phyloP scores from a whole-genome alignment of 1,284 basidiomycete species.

The Somion occarium region DNA sequence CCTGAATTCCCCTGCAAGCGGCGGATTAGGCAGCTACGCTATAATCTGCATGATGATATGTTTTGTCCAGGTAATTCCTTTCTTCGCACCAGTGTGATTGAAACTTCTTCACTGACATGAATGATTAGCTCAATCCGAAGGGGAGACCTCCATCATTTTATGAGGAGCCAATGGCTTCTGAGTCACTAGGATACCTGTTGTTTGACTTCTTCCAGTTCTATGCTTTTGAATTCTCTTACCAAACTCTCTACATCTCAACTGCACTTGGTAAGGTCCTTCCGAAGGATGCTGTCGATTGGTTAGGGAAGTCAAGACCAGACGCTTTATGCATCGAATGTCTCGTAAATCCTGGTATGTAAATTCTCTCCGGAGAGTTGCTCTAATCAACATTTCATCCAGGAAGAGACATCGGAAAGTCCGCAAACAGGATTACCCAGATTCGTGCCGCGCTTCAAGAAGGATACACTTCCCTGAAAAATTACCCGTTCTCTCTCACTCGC shows the following conservation, averaged over 20 bases:
- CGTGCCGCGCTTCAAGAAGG: conserved; percentile 33
- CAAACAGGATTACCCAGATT: conserved; percentile 30
- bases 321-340: conserved; percentile 40
- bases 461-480: conserved; percentile 16
- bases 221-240: conserved; percentile 38
- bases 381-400: conserved; percentile 16
- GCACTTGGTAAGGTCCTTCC: conserved; percentile 29
- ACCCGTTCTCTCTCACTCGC: conserved; percentile 12
- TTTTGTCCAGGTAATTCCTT: conserved; percentile 61
- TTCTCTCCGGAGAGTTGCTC: conserved; percentile 1
- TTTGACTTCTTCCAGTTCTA: conserved; percentile 44
- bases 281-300: conserved; percentile 35
- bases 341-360: conserved; percentile 30
- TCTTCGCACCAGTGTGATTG: not conserved
- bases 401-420: conserved; percentile 36
- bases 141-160: conserved; percentile 30
- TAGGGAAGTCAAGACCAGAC: conserved; percentile 19
- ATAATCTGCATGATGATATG: conserved; percentile 69
- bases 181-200: conserved; percentile 41
- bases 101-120: not conserved
- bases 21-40: conserved; percentile 74
- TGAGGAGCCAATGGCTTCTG: conserved; percentile 32
- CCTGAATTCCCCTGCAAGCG: conserved; percentile 70
- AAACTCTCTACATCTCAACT: conserved; percentile 37
- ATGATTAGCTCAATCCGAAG: conserved; percentile 36